Conservation (phyloP, 257 asterid genomes). For the Solanum paucissectum region DNA sequence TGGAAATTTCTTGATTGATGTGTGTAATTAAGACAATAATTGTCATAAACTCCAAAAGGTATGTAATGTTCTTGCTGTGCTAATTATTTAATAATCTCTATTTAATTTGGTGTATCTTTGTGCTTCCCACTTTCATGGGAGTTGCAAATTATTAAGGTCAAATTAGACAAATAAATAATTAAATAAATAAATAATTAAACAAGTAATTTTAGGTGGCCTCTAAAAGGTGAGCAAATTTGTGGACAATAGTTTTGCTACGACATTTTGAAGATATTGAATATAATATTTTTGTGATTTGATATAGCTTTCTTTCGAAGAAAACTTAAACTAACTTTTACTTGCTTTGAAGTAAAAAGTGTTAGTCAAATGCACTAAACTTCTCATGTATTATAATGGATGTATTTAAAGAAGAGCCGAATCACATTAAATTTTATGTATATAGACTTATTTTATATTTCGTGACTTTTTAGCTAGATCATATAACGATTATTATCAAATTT, state of each 20-base stretch:
- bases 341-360: background rate
- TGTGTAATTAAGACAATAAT: background rate
- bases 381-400: background rate
- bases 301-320: background rate
- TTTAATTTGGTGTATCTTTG: background rate
- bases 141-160: background rate
- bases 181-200: background rate
- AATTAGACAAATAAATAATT: background rate
- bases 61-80: background rate
- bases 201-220: background rate
- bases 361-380: fast-evolving
- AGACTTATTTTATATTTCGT: background rate
- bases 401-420: fast-evolving
- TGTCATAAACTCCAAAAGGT: background rate
- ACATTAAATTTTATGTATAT: fast-evolving
- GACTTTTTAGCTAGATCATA: background rate
- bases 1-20: background rate
- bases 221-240: background rate
- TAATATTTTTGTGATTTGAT: background rate
- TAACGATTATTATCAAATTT: background rate
- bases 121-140: background rate
- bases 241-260: background rate
- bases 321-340: background rate
- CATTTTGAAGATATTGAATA: background rate
- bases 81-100: background rate